These are phyloP conservation scores for Claviceps digitariae DNA, from an alignment of 2,329 filamentous ascomycete genomes.

Conservation along the genomic window DNA sequence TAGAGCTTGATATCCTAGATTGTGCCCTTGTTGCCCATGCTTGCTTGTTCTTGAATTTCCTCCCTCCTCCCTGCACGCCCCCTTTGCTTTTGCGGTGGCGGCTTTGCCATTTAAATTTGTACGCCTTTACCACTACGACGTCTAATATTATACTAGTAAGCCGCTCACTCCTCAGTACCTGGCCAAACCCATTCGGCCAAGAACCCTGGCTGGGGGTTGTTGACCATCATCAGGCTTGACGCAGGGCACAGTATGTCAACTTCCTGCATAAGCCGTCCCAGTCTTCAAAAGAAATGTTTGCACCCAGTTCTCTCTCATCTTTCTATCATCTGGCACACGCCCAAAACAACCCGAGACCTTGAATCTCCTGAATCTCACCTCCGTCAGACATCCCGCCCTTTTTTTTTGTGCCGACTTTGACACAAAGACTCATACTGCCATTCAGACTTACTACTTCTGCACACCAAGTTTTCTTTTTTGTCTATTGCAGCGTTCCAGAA, in stretches of 20 bases:
- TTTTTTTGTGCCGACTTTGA: conserved; percentile 1
- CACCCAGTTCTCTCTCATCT: conserved; percentile 14
- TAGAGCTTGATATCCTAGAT: conserved; percentile 1
- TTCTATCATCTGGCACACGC: conserved; percentile 10
- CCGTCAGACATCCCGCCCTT: conserved; percentile 11
- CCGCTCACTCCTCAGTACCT: background rate
- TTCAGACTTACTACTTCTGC: conserved; percentile 10
- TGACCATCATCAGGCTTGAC: conserved; percentile 3
- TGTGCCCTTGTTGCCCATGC: background rate
- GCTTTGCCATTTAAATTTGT: conserved; percentile 1
- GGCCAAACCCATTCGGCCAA: conserved; percentile 1
- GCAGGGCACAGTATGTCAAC: conserved; percentile 6
- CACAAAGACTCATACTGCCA: background rate
- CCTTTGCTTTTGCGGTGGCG: conserved; percentile 5
- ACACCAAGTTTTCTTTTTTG: conserved; percentile 6
- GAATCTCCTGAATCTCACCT: conserved; percentile 15
- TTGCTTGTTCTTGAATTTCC: background rate
- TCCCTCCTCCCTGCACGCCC: background rate
- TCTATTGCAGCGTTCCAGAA: conserved; percentile 9
- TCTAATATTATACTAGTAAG: conserved; percentile 2
- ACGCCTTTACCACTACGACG: background rate
- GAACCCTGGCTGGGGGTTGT: background rate
- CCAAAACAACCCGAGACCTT: conserved; percentile 16
- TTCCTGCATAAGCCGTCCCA: conserved; percentile 18
- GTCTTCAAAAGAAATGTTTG: conserved; percentile 21